These are phyloP conservation scores for Citeromyces siamensis DNA, from an alignment of 1,139 yeast species.

Conservation along the genomic window DNA sequence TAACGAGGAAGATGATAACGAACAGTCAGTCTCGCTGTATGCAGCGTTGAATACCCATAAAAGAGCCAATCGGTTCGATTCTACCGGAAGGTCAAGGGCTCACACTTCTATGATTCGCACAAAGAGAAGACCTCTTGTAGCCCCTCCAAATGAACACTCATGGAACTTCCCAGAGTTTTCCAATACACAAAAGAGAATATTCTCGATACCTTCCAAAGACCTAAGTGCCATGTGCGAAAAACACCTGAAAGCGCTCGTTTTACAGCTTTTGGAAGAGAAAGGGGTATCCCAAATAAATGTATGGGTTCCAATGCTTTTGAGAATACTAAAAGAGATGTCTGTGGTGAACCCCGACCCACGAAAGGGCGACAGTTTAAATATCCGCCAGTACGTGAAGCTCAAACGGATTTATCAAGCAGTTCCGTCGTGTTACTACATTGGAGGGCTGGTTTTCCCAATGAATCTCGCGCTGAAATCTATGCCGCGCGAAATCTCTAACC, in stretches of 20 bases:
- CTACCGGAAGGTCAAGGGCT: background rate
- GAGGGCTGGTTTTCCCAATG: conserved; percentile 82
- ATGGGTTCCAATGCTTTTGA: conserved; percentile 38
- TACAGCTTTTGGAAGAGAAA: conserved; percentile 63
- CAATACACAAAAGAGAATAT: conserved; percentile 6
- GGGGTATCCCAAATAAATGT: conserved; percentile 41
- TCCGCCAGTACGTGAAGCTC: conserved; percentile 77
- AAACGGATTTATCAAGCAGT: conserved; percentile 66
- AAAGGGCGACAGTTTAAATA: conserved; percentile 67
- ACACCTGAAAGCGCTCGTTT: conserved; percentile 31
- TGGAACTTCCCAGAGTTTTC: conserved; percentile 3
- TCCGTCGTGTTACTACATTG: conserved; percentile 46
- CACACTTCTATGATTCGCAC: conserved; percentile 1
- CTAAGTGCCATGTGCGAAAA: conserved; percentile 18
- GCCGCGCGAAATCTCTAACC: conserved; percentile 51
- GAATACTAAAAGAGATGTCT: conserved; percentile 30
- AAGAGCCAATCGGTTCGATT: background rate
- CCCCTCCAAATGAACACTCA: background rate
- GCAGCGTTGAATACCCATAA: conserved; percentile 21
- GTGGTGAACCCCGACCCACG: conserved; percentile 40
- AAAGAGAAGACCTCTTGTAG: conserved; percentile 1
- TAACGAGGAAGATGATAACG: conserved; percentile 17
- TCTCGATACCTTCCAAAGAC: conserved; percentile 8
- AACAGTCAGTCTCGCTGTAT: conserved; percentile 29
- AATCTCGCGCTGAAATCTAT: conserved; percentile 72